A percentile compares a stretch with the other conserved stretches of the same genome.
Evolutionary conservation across 2,329 filamentous ascomycete genomes (phyloP).

Genomic region (Pseudocercospora fijiensis): DNA sequence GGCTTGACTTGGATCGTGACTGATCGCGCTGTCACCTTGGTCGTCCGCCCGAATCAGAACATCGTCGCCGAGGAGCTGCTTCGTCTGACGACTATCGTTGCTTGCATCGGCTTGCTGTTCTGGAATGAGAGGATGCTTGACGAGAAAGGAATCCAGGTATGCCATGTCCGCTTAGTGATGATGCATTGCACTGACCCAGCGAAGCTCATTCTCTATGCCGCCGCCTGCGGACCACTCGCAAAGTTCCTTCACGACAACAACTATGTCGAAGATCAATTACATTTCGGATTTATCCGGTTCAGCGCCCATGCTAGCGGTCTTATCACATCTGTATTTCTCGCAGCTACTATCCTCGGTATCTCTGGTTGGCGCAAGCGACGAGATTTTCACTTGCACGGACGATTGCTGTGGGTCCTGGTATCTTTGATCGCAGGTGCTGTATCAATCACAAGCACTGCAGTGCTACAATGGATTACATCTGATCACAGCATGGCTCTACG

Average conservation of each 20-base stretch:
- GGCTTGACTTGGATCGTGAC: constrained; percentile 9
- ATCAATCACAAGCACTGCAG: neutral
- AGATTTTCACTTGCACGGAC: neutral
- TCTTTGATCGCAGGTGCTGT: neutral
- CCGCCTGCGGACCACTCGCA: neutral
- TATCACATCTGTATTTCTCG: neutral
- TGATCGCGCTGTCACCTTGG: neutral
- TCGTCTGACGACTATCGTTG: constrained; percentile 6
- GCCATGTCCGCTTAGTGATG: neutral
- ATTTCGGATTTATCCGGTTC: neutral
- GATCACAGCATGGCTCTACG: too few species aligned
- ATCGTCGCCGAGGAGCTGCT: neutral
- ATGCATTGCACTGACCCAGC: neutral
- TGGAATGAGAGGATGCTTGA: constrained; percentile 16
- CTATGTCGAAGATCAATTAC: neutral
- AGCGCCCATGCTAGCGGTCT: neutral
- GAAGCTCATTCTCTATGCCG: constrained; percentile 5
- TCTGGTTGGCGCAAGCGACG: neutral
- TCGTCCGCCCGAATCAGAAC: neutral
- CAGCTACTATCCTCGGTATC: neutral
- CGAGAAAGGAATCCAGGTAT: constrained; percentile 5
- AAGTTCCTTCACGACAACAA: neutral
- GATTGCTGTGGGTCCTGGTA: neutral
- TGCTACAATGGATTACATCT: neutral
- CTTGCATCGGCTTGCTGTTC: constrained; percentile 12